Conservation (phyloP, 768 basidiomycete species). For the Gymnopilus junonius region DNA sequence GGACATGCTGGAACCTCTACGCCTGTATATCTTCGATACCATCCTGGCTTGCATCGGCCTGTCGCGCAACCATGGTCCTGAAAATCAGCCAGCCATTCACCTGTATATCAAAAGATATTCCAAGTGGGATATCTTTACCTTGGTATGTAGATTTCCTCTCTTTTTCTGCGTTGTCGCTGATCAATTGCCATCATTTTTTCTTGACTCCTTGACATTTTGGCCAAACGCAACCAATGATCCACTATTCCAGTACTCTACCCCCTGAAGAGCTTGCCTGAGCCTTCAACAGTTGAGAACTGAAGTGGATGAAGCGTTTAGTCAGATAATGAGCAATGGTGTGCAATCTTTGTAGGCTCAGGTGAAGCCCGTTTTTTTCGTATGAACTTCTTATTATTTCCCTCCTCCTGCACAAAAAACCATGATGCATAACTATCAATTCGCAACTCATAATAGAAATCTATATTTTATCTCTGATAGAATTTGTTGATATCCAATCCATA, state of each 20-base stretch:
- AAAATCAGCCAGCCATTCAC: constrained; percentile 12
- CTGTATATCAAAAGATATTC: constrained; percentile 26
- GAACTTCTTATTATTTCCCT: not conserved
- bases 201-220: too few species aligned
- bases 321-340: not conserved
- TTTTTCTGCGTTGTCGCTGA: not conserved
- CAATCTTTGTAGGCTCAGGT: not conserved
- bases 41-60: constrained; percentile 23
- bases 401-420: not conserved
- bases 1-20: constrained; percentile 13
- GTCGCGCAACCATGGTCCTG: constrained; percentile 1
- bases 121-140: constrained; percentile 29
- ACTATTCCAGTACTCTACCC: not conserved
- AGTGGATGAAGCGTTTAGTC: not conserved
- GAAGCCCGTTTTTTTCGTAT: not conserved
- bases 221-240: constrained; percentile 2
- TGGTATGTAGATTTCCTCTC: constrained; percentile 14
- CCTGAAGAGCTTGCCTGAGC: too few species aligned
- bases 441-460: too few species aligned
- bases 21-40: constrained; percentile 25
- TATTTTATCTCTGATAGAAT: too few species aligned
- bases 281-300: too few species aligned
- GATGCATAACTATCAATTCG: not conserved
- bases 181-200: not conserved
- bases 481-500: too few species aligned